Evolutionary conservation across 1,284 basidiomycete species (phyloP).

Genomic region (Cryptococcus maquisensis): DNA sequence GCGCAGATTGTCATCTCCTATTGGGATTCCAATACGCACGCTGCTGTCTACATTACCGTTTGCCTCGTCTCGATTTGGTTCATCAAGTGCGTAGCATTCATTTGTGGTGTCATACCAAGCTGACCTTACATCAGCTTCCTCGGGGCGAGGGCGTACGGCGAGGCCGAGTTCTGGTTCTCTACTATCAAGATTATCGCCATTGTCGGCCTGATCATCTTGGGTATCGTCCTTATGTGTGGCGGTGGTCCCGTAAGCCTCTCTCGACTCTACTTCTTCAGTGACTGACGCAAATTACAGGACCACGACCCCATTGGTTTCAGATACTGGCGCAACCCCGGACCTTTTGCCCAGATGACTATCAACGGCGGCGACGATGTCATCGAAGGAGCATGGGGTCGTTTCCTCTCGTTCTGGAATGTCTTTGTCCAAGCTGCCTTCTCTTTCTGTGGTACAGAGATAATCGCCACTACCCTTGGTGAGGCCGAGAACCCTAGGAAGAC

Average conservation of each 20-base stretch:
- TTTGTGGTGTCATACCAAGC: background rate
- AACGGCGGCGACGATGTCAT: conserved; percentile 17
- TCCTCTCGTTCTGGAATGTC: conserved; percentile 1
- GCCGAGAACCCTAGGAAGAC: conserved; percentile 28
- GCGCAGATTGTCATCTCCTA: conserved; percentile 43
- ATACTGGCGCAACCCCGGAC: conserved; percentile 57
- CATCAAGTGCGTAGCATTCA: conserved; percentile 40
- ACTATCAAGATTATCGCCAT: conserved; percentile 28
- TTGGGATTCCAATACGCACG: conserved; percentile 41
- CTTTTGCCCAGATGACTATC: conserved; percentile 7
- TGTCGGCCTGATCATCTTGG: conserved; percentile 53
- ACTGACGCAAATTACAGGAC: conserved; percentile 12
- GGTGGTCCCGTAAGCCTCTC: conserved; percentile 54
- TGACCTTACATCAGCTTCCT: conserved; percentile 23
- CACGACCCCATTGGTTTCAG: conserved; percentile 51
- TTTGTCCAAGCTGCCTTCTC: conserved; percentile 21
- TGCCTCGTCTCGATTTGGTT: conserved; percentile 29
- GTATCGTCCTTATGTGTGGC: conserved; percentile 65
- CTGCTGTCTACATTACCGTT: conserved; percentile 49
- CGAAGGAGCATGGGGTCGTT: conserved; percentile 12
- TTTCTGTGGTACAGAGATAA: conserved; percentile 22
- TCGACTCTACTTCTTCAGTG: background rate
- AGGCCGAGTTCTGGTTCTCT: conserved; percentile 38
- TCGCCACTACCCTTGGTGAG: conserved; percentile 32
- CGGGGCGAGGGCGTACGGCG: conserved; percentile 24